Evolutionary conservation across 495 filamentous ascomycete genomes (phyloP).

Genomic region (Echria macrotheca): DNA sequence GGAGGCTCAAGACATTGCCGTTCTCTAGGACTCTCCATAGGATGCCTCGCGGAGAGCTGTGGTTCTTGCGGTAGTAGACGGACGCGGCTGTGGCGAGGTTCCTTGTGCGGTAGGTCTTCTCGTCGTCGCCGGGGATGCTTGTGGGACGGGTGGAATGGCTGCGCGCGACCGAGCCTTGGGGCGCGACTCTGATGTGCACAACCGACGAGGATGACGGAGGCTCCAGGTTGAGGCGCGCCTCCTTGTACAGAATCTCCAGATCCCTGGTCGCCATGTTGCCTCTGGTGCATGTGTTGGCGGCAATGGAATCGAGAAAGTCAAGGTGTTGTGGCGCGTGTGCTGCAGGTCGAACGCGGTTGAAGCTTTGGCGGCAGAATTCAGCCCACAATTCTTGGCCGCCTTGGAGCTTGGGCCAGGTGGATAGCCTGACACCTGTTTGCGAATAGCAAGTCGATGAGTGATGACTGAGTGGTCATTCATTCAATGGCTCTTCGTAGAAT

Average conservation of each 20-base stretch:
- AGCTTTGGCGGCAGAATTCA: constrained; percentile 22
- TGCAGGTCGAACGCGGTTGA: constrained; percentile 20
- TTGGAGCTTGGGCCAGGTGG: not conserved
- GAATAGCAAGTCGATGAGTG: too few relatives aligned
- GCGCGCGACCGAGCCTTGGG: constrained; percentile 34
- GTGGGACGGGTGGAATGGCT: constrained; percentile 25
- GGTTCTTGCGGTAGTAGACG: constrained; percentile 74
- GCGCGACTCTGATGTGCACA: constrained; percentile 68
- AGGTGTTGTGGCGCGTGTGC: constrained; percentile 19
- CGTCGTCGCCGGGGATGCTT: constrained; percentile 51
- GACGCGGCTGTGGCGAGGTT: constrained; percentile 74
- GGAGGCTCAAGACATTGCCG: constrained; percentile 73
- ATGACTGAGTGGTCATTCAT: too few relatives aligned
- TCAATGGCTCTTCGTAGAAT: too few relatives aligned
- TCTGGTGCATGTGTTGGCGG: constrained; percentile 24
- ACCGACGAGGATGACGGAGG: constrained; percentile 62
- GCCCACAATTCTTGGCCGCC: constrained; percentile 14
- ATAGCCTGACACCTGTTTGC: not conserved
- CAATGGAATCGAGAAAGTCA: constrained; percentile 15
- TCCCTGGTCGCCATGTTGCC: constrained; percentile 40
- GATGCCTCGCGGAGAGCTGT: constrained; percentile 72
- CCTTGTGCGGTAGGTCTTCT: constrained; percentile 63
- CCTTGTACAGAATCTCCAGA: constrained; percentile 64
- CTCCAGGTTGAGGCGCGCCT: constrained; percentile 78
- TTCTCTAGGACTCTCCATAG: constrained; percentile 86